Conservation (phyloP, 495 filamentous ascomycete species). For the Aspergillus nanangensis region DNA sequence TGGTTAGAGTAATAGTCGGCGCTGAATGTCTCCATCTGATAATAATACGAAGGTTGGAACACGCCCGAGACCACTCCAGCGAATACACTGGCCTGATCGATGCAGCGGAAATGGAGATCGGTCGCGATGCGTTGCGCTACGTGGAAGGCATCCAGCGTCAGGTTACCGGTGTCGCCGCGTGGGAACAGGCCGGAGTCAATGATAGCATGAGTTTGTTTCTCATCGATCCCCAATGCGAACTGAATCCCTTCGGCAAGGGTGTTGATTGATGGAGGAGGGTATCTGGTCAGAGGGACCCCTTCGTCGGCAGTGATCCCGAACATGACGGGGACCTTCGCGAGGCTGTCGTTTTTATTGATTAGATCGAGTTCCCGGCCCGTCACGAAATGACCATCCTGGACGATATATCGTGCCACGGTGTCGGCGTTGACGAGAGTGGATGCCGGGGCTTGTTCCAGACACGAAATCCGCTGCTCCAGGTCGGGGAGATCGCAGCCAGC, state of each 20-base stretch:
- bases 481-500: slow-evolving; percentile 29
- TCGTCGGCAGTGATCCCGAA: slow-evolving; percentile 37
- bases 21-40: slow-evolving; percentile 37
- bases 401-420: slow-evolving; percentile 37
- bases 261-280: slow-evolving; percentile 26
- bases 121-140: slow-evolving; percentile 36
- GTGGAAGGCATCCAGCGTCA: slow-evolving; percentile 41
- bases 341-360: slow-evolving; percentile 20
- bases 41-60: slow-evolving; percentile 39
- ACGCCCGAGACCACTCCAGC: slow-evolving; percentile 24
- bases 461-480: slow-evolving; percentile 30
- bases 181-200: slow-evolving; percentile 38
- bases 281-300: slow-evolving; percentile 35
- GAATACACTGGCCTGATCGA: slow-evolving; percentile 42
- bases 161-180: slow-evolving; percentile 30
- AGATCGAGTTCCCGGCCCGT: slow-evolving; percentile 34
- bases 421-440: slow-evolving; percentile 19
- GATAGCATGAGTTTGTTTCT: slow-evolving; percentile 29
- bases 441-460: slow-evolving; percentile 30
- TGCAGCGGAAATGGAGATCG: slow-evolving; percentile 40
- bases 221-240: slow-evolving; percentile 28
- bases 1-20: slow-evolving; percentile 36
- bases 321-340: slow-evolving; percentile 35
- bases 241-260: slow-evolving; percentile 26
- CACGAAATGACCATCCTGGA: slow-evolving; percentile 40